Evolutionary conservation across 371 early-diverging fungal species (phyloP).

Genomic region (Apophysomyces sp.): DNA sequence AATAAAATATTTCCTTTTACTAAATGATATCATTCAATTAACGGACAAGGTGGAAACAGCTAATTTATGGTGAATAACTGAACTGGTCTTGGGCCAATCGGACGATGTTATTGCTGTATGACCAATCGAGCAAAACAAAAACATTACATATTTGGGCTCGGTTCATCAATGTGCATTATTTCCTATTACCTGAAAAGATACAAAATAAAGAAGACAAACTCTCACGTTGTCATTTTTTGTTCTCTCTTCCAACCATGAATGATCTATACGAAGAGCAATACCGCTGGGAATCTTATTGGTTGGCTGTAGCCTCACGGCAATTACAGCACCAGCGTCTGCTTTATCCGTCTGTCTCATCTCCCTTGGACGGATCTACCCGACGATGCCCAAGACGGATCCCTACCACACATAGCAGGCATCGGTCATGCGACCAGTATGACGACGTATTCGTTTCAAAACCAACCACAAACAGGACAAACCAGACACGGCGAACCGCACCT

Average conservation of each 20-base stretch:
- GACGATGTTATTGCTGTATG: background rate
- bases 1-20: too few species aligned
- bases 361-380: background rate
- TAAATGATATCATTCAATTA: background rate
- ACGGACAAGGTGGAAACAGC: conserved; percentile 1
- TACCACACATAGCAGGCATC: background rate
- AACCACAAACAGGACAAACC: background rate
- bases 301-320: background rate
- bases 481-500: background rate
- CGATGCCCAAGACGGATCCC: background rate
- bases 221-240: background rate
- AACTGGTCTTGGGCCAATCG: background rate
- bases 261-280: background rate
- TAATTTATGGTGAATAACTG: too few species aligned
- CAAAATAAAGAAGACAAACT: background rate
- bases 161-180: background rate
- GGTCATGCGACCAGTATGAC: background rate
- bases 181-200: background rate
- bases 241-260: background rate
- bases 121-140: background rate
- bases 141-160: conserved; percentile 1
- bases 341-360: background rate
- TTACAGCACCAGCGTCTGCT: background rate
- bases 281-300: background rate
- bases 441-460: background rate